These are phyloP conservation scores for Debaryomyces prosopidis DNA, from an alignment of 805 yeast genomes.

Conservation along the genomic window DNA sequence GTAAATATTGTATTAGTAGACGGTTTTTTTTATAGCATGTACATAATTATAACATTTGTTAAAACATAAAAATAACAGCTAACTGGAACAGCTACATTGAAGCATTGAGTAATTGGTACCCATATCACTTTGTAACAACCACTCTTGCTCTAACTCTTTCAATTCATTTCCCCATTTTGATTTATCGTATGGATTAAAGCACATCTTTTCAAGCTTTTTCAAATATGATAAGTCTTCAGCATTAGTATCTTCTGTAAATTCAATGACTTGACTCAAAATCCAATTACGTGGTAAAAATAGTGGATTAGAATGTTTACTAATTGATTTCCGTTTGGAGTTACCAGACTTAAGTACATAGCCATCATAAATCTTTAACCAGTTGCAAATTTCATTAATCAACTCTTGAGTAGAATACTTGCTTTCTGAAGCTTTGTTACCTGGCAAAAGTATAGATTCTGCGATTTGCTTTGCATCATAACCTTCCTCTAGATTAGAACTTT, in stretches of 20 bases:
- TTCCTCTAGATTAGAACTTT: conserved; percentile 38
- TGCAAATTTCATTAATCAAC: conserved; percentile 37
- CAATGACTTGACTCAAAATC: conserved; percentile 82
- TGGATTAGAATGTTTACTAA: conserved; percentile 64
- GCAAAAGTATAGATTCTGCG: conserved; percentile 21
- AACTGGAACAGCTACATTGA: conserved; percentile 73
- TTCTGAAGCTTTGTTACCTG: conserved; percentile 14
- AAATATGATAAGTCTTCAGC: conserved; percentile 50
- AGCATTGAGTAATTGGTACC: conserved; percentile 58
- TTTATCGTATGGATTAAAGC: conserved; percentile 70
- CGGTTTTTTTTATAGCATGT: too few species aligned
- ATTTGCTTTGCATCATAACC: conserved; percentile 11
- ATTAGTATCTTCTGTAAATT: conserved; percentile 51
- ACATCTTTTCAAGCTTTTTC: conserved; percentile 67
- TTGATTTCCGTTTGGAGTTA: conserved; percentile 32
- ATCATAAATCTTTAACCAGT: conserved; percentile 57
- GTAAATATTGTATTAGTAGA: too few species aligned
- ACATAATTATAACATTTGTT: too few species aligned
- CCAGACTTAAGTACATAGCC: conserved; percentile 41
- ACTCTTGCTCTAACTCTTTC: conserved; percentile 56
- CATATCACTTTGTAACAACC: conserved; percentile 53
- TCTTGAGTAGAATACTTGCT: conserved; percentile 33
- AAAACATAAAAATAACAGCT: background rate
- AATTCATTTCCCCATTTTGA: conserved; percentile 66
- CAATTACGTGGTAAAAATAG: conserved; percentile 80